Percentiles rank a stretch among this genome's conserved stretches.
These are phyloP conservation scores for Priceomyces haplophilus DNA, from an alignment of 805 yeast species.

Conservation along the genomic window DNA sequence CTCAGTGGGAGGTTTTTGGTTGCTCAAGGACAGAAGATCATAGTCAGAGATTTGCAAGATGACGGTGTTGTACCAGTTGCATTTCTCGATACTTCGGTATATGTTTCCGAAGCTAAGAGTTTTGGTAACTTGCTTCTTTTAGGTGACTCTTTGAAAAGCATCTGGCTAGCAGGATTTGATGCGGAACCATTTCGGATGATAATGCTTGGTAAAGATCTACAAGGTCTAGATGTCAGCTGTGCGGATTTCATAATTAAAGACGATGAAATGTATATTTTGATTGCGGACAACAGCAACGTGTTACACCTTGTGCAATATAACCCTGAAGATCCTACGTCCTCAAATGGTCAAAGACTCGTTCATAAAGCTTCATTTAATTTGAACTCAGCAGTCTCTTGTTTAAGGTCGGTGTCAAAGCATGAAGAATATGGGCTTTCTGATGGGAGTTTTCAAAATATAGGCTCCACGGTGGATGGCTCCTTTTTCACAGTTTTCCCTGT, in stretches of 20 bases:
- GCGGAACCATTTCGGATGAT: slow-evolving; percentile 92
- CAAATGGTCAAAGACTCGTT: slow-evolving; percentile 73
- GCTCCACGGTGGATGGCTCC: slow-evolving; percentile 77
- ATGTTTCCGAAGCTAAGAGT: slow-evolving; percentile 73
- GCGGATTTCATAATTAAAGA: slow-evolving; percentile 77
- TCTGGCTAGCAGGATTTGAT: slow-evolving; percentile 84
- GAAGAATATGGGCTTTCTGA: slow-evolving; percentile 23
- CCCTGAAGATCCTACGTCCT: slow-evolving; percentile 84
- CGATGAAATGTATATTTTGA: slow-evolving; percentile 61
- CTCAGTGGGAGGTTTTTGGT: slow-evolving; percentile 80
- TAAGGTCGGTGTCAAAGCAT: slow-evolving; percentile 44
- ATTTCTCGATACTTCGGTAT: slow-evolving; percentile 81
- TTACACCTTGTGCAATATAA: slow-evolving; percentile 80
- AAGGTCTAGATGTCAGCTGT: slow-evolving; percentile 57
- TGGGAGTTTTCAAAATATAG: slow-evolving; percentile 57
- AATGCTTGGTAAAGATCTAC: slow-evolving; percentile 69
- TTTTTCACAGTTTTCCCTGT: slow-evolving; percentile 71
- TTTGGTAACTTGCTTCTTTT: slow-evolving; percentile 77
- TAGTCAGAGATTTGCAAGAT: slow-evolving; percentile 81
- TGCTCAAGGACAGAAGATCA: slow-evolving; percentile 80
- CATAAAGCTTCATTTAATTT: slow-evolving; percentile 67
- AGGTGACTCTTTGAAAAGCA: slow-evolving; percentile 76
- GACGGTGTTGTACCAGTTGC: slow-evolving; percentile 93
- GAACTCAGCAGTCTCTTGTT: slow-evolving; percentile 57
- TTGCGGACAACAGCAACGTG: slow-evolving; percentile 64